phyloP scores from a whole-genome alignment of 768 basidiomycete species.

The Amylocystis lapponica region DNA sequence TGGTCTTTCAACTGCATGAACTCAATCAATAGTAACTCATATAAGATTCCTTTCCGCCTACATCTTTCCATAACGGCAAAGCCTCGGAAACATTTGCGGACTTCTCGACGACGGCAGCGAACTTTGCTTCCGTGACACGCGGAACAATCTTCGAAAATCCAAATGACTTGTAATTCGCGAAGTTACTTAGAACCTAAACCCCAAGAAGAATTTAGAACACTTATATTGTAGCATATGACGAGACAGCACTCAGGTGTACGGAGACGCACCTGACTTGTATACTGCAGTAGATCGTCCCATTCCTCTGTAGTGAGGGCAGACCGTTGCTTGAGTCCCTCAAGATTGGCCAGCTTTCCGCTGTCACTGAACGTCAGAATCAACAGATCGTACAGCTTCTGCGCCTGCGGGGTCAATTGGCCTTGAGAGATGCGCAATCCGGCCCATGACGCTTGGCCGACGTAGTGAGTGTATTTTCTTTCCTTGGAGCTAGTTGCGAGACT shows the following conservation, averaged over 20 bases:
- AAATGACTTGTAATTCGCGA: constrained; percentile 75
- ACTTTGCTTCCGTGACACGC: constrained; percentile 54
- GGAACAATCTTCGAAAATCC: constrained; percentile 86
- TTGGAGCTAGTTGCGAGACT: constrained; percentile 42
- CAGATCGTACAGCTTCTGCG: constrained; percentile 62
- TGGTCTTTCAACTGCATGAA: constrained; percentile 56
- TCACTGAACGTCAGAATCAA: constrained; percentile 65
- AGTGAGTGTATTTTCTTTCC: constrained; percentile 80
- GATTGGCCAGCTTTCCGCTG: constrained; percentile 50
- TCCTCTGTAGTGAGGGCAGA: constrained; percentile 53
- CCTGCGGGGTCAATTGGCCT: constrained; percentile 77
- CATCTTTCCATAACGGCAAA: constrained; percentile 56
- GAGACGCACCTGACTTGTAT: constrained; percentile 56
- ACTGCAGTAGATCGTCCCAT: constrained; percentile 69
- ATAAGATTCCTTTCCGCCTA: constrained; percentile 22
- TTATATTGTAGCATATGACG: not conserved
- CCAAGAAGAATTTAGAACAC: not conserved
- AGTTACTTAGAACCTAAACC: constrained; percentile 46
- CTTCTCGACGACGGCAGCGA: constrained; percentile 53
- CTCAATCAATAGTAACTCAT: not conserved
- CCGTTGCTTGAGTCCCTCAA: constrained; percentile 44
- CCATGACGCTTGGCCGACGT: constrained; percentile 69
- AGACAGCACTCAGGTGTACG: not conserved
- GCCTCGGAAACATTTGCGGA: constrained; percentile 58
- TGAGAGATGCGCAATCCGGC: constrained; percentile 81